phyloP scores from a whole-genome alignment of 306 rosid species.

The Alnus rubra region DNA sequence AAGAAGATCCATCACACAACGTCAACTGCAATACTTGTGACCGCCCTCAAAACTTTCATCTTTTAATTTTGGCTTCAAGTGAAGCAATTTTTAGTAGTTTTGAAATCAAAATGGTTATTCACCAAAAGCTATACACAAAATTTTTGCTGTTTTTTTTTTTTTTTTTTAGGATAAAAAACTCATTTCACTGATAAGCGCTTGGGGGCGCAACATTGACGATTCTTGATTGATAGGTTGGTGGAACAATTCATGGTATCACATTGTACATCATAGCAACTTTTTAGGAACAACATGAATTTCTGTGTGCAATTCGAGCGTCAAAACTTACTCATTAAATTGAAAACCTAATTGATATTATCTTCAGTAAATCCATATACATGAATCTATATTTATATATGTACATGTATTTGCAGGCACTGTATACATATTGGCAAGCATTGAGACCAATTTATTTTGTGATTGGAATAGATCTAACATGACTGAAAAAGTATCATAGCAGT shows the following conservation, averaged over 20 bases:
- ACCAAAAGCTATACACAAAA: background rate
- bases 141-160: background rate
- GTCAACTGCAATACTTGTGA: background rate
- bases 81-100: background rate
- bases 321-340: background rate
- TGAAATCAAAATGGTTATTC: conserved; percentile 1
- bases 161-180: no score
- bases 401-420: background rate
- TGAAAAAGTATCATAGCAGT: background rate
- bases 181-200: no score
- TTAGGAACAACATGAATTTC: no score
- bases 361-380: conserved; percentile 3
- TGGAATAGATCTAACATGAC: background rate
- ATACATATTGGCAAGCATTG: background rate
- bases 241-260: no score
- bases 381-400: conserved; percentile 2
- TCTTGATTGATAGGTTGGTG: conserved; percentile 4
- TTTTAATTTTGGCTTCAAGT: background rate
- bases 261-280: no score
- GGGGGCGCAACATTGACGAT: background rate
- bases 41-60: background rate
- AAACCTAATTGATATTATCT: background rate
- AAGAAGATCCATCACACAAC: background rate
- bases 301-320: no score
- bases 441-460: background rate